Evolutionary conservation across 768 basidiomycete genomes (phyloP).

Genomic region (Harrya chromipes): DNA sequence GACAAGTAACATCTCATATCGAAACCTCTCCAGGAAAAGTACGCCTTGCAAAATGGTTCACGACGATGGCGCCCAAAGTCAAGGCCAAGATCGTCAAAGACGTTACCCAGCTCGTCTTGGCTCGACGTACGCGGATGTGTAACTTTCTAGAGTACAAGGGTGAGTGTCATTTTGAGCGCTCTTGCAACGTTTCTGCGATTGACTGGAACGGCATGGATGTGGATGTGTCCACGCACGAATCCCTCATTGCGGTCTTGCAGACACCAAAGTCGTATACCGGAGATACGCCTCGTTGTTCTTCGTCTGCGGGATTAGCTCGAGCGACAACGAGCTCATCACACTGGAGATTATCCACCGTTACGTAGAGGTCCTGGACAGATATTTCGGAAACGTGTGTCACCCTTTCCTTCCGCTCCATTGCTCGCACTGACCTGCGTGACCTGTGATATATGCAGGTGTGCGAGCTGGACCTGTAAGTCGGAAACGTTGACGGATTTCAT

Average conservation of each 20-base stretch:
- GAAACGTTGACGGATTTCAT: not conserved
- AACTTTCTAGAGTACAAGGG: constrained; percentile 98
- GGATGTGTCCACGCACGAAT: not conserved
- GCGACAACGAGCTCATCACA: constrained; percentile 89
- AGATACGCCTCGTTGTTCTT: constrained; percentile 97
- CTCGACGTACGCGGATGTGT: constrained; percentile 86
- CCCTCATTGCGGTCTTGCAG: constrained; percentile 31
- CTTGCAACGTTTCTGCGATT: constrained; percentile 23
- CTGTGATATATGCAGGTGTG: constrained; percentile 52
- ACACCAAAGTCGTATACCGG: constrained; percentile 88
- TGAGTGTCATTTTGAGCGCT: constrained; percentile 28
- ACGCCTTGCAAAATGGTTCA: constrained; percentile 95
- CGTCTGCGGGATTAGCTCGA: constrained; percentile 77
- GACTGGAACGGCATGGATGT: constrained; percentile 10
- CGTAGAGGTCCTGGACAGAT: constrained; percentile 79
- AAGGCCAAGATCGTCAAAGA: constrained; percentile 95
- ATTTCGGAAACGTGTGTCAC: constrained; percentile 44
- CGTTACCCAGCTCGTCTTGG: constrained; percentile 89
- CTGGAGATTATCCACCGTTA: constrained; percentile 94
- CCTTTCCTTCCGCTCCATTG: not conserved
- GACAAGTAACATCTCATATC: constrained; percentile 8
- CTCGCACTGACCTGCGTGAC: not conserved
- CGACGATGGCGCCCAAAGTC: constrained; percentile 72
- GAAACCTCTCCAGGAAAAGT: constrained; percentile 66
- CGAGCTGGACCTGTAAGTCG: constrained; percentile 84